phyloP scores from a whole-genome alignment of 169 alveolate genomes.

The Plasmodium gonderi region DNA sequence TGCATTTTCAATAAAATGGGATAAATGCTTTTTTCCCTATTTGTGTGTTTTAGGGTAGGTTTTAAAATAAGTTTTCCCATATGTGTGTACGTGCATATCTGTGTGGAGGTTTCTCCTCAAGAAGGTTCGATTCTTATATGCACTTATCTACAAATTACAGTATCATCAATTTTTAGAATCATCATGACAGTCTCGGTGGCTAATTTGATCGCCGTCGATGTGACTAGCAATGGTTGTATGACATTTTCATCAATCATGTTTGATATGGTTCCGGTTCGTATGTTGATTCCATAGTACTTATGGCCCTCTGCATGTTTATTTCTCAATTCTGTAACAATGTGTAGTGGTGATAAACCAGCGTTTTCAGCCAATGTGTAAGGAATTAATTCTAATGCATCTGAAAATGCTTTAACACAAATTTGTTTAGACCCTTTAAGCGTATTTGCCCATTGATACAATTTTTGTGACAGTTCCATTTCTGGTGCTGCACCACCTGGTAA shows the following conservation, averaged over 20 bases:
- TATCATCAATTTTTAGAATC: slow-evolving; percentile 99
- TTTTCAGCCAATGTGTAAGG: slow-evolving; percentile 99
- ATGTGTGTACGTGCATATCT: too few relatives aligned
- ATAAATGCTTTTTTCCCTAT: neutral
- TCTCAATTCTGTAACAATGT: slow-evolving; percentile 96
- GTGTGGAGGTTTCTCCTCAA: too few relatives aligned
- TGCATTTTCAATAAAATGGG: neutral
- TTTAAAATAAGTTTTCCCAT: too few relatives aligned
- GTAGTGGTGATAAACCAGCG: slow-evolving; percentile 98
- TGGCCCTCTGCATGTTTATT: slow-evolving; percentile 93
- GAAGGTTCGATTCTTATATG: too few relatives aligned
- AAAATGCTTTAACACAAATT: slow-evolving; percentile 96
- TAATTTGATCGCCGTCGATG: slow-evolving; percentile 95
- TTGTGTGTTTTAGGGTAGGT: neutral
- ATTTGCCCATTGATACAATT: slow-evolving; percentile 90
- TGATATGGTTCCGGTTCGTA: slow-evolving; percentile 90
- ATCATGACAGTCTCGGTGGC: slow-evolving; percentile 99
- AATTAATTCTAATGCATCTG: slow-evolving; percentile 98
- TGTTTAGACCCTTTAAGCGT: slow-evolving; percentile 95
- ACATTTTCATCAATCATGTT: slow-evolving; percentile 95
- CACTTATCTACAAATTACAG: slow-evolving; percentile 86
- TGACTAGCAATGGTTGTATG: slow-evolving; percentile 97
- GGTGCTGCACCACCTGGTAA: slow-evolving; percentile 99
- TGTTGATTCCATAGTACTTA: slow-evolving; percentile 94
- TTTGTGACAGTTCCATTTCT: slow-evolving; percentile 96